Percentiles rank a stretch among this genome's conserved stretches.
These are phyloP conservation scores for Tricholoma bakamatsutake DNA, from an alignment of 768 basidiomycete genomes.

Conservation along the genomic window DNA sequence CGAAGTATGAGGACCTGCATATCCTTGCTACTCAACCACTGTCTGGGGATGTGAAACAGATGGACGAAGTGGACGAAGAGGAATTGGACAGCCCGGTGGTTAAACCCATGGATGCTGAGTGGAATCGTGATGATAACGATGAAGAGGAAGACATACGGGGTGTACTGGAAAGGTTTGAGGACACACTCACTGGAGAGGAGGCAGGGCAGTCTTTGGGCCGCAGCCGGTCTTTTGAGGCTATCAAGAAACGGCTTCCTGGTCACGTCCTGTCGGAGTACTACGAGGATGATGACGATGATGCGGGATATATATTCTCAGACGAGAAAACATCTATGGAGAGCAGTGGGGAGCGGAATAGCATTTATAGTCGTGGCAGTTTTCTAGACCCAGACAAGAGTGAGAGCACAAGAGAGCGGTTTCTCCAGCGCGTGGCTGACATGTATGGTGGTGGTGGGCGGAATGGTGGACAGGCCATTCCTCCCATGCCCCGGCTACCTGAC, in stretches of 20 bases:
- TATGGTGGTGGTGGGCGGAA: slow-evolving; percentile 32
- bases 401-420: slow-evolving; percentile 41
- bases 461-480: slow-evolving; percentile 25
- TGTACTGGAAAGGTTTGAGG: slow-evolving; percentile 35
- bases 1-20: slow-evolving; percentile 27
- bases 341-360: slow-evolving; percentile 28
- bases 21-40: slow-evolving; percentile 15
- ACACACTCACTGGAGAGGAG: slow-evolving; percentile 10
- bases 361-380: slow-evolving; percentile 47
- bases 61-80: neutral
- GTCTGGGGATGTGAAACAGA: slow-evolving; percentile 5
- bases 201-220: slow-evolving; percentile 20
- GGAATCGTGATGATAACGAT: slow-evolving; percentile 20
- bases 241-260: slow-evolving; percentile 8
- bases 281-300: slow-evolving; percentile 13
- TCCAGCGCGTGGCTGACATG: slow-evolving; percentile 49
- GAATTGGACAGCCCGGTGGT: neutral
- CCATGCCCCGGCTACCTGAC: slow-evolving; percentile 39
- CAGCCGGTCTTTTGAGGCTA: slow-evolving; percentile 23
- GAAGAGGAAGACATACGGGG: slow-evolving; percentile 27
- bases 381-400: slow-evolving; percentile 49
- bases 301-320: slow-evolving; percentile 9
- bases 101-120: slow-evolving; percentile 17
- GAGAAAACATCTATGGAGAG: slow-evolving; percentile 19
- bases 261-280: slow-evolving; percentile 6